Conservation (phyloP, 106 monocot genomes). For the Phalaenopsis aphrodite region DNA sequence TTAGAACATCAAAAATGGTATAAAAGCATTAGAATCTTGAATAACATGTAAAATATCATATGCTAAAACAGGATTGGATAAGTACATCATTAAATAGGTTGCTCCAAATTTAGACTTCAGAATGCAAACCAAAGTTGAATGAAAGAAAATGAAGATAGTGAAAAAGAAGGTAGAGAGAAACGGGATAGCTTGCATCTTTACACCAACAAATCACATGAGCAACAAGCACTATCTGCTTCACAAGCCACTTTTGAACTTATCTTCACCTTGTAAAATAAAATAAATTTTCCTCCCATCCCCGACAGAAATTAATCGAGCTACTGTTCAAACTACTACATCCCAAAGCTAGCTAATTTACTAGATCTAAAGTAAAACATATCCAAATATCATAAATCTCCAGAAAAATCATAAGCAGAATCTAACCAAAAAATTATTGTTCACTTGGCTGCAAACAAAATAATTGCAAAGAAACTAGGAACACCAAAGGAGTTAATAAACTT, state of each 20-base stretch:
- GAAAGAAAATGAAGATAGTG: neutral
- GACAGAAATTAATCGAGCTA: neutral
- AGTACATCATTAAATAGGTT: neutral
- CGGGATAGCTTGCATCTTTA: neutral
- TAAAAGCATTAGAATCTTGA: neutral
- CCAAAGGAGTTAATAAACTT: neutral
- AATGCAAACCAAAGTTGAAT: neutral
- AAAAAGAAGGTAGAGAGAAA: neutral
- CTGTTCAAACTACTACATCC: too few species aligned
- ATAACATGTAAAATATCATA: neutral
- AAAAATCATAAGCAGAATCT: neutral
- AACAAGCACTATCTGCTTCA: neutral
- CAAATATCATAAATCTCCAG: neutral
- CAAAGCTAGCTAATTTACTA: too few species aligned
- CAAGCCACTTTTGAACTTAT: neutral
- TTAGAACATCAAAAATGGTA: neutral
- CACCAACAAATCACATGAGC: neutral
- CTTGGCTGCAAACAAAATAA: neutral
- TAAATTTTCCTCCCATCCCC: neutral
- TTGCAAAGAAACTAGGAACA: neutral
- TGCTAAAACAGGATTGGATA: neutral
- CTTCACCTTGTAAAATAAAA: neutral
- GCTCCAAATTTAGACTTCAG: neutral
- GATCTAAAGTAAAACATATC: too few species aligned
- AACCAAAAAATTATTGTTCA: neutral